Conservation (phyloP, 2,329 filamentous ascomycete genomes). For the Lecanicillium sp. region DNA sequence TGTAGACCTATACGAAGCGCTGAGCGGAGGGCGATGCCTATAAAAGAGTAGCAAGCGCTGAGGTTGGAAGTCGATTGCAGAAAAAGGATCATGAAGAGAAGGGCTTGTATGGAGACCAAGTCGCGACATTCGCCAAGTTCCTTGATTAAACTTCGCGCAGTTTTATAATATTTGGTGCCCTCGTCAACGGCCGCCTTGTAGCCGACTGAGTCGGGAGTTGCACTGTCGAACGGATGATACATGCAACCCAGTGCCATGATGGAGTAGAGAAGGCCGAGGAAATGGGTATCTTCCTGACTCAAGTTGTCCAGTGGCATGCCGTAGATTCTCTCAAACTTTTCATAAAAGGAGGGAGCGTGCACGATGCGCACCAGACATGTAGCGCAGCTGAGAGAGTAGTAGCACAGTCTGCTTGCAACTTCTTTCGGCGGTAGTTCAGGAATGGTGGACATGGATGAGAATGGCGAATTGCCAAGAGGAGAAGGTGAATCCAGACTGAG, state of each 20-base stretch:
- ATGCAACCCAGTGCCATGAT: conserved; percentile 66
- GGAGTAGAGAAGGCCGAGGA: conserved; percentile 62
- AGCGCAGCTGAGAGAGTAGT: conserved; percentile 47
- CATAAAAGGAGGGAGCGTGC: conserved; percentile 74
- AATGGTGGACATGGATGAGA: conserved; percentile 40
- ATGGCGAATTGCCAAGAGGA: conserved; percentile 55
- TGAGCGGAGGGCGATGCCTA: conserved; percentile 68
- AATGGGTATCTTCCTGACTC: conserved; percentile 56
- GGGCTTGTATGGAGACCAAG: conserved; percentile 62
- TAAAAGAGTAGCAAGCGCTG: conserved; percentile 71
- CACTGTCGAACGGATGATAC: conserved; percentile 50
- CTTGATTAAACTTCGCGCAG: conserved; percentile 55
- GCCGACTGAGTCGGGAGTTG: conserved; percentile 37
- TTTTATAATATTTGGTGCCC: conserved; percentile 65
- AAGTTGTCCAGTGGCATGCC: conserved; percentile 55
- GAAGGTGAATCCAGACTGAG: conserved; percentile 62
- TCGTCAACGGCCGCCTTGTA: conserved; percentile 46
- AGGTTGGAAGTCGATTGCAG: conserved; percentile 72
- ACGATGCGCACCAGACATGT: conserved; percentile 60
- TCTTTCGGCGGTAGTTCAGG: conserved; percentile 63
- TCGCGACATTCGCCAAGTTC: conserved; percentile 65
- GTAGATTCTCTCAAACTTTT: conserved; percentile 70
- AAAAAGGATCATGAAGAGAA: conserved; percentile 75
- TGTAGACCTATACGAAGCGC: conserved; percentile 73
- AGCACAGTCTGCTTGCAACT: conserved; percentile 42